Conservation (phyloP, 2,329 filamentous ascomycete species). For the Colletotrichum karsti region DNA sequence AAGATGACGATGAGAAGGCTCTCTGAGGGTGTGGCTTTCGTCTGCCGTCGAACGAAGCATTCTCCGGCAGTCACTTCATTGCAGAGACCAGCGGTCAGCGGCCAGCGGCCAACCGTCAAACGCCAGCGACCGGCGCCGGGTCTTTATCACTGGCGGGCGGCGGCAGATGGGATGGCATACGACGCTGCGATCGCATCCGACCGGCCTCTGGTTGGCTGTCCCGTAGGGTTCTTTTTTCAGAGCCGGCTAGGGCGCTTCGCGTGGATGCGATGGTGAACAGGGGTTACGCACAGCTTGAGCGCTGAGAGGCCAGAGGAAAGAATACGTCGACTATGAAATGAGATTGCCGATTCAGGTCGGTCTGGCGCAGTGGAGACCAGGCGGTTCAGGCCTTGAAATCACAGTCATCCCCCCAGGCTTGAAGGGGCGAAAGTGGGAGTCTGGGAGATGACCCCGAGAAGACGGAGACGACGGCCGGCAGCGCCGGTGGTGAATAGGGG, state of each 20-base stretch:
- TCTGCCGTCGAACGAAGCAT: not conserved
- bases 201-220: conserved; percentile 6
- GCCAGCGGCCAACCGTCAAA: not conserved
- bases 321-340: conserved; percentile 8
- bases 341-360: conserved; percentile 24
- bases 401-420: not conserved
- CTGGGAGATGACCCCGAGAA: conserved; percentile 18
- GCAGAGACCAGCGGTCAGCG: not conserved
- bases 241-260: conserved; percentile 15
- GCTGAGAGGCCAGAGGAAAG: not conserved
- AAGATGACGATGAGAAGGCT: not conserved
- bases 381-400: conserved; percentile 19
- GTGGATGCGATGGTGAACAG: not conserved
- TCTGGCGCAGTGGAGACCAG: conserved; percentile 19
- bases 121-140: not conserved
- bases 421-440: conserved; percentile 21
- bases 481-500: conserved; percentile 22
- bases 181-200: conserved; percentile 3
- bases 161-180: conserved; percentile 18
- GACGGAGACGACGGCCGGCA: conserved; percentile 16
- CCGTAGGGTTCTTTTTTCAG: not conserved
- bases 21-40: not conserved
- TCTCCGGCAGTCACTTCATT: not conserved
- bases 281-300: not conserved
- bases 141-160: conserved; percentile 4